Conservation (phyloP, 768 basidiomycete genomes). For the Mycena polygramma region DNA sequence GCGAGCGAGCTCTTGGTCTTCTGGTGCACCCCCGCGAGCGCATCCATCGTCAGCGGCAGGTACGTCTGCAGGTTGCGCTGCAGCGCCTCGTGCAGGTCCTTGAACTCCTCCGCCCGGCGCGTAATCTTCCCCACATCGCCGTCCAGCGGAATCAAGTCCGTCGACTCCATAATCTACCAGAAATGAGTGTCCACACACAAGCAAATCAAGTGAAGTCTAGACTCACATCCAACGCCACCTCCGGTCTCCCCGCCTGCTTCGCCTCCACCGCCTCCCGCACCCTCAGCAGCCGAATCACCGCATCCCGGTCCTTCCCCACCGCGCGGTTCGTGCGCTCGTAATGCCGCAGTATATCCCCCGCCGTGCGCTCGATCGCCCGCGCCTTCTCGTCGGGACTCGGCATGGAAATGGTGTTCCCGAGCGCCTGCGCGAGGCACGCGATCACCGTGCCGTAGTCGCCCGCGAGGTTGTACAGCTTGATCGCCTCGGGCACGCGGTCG, state of each 20-base stretch:
- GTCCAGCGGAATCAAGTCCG: conserved; percentile 87
- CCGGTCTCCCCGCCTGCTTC: conserved; percentile 77
- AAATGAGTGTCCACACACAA: neutral
- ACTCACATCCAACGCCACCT: conserved; percentile 86
- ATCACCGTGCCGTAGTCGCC: conserved; percentile 92
- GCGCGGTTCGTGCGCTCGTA: conserved; percentile 83
- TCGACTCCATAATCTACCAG: conserved; percentile 85
- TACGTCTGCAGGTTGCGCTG: conserved; percentile 92
- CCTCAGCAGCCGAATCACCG: conserved; percentile 79
- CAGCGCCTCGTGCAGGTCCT: conserved; percentile 85
- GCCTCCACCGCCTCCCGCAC: conserved; percentile 87
- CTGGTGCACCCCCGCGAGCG: conserved; percentile 85
- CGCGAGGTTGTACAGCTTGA: conserved; percentile 96
- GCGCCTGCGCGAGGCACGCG: conserved; percentile 85
- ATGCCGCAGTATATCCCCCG: conserved; percentile 82
- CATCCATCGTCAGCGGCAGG: conserved; percentile 93
- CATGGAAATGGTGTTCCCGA: conserved; percentile 85
- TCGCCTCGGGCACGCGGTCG: conserved; percentile 88
- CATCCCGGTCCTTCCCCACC: conserved; percentile 79
- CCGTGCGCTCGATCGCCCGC: conserved; percentile 77
- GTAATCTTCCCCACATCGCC: conserved; percentile 90
- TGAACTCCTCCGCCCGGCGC: conserved; percentile 89
- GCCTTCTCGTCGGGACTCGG: conserved; percentile 74
- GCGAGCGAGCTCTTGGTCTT: conserved; percentile 78
- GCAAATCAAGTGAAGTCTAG: neutral